Base-by-base conservation (phyloP, 2,329 filamentous ascomycete genomes). In the Cladosporium sp. region DNA sequence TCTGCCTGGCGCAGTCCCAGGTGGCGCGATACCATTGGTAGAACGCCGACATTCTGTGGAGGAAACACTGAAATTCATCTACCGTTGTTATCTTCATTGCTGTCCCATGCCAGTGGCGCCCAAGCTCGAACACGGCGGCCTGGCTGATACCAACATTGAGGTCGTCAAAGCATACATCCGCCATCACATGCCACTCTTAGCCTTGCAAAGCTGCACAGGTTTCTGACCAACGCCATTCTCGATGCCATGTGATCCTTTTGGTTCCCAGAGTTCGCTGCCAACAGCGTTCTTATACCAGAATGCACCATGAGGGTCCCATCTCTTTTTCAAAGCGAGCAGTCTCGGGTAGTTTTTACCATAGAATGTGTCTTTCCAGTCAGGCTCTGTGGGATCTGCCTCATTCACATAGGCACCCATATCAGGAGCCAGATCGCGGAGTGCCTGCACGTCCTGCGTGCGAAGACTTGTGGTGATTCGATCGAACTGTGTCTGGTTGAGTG, bases 221-320 rank as follows among this genome's bases (percentile, higher is more conserved):
- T 66, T 66, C 53, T 69, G 66, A 2, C 66, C 65, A n/a, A 67
- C 61, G 16, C 67, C 67, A 59, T 69, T 67, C 65, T 69, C 67
- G 33, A 66, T 57, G n/a, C 61, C 66, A 53, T 53, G 56, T 1
- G 59, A 31, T 18, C 63, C 66, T 33, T 35, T 28, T 5, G 58
- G 56, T n/a, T 62, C 59, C 76, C 78, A 80, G 28, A 70, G 71
- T 59, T 80, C 79, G 63, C 74, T 77, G 2, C 78, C 78, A 0
- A 80, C 78, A 2, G 73, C 77, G 67, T 76, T 79, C 26, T 74
- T 68, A 1, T 75, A 78, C 50, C 80, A 81, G 67, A 81, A 80
- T 37, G 80, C 69, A 52, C 74, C 72, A 0, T 73, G 5, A 5
- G 79, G 80, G 66, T 82, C 80, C 68, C 78, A 81, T 63, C 78